These are phyloP conservation scores for Wickerhamomyces mucosus DNA, from an alignment of 805 yeast species.

Conservation along the genomic window DNA sequence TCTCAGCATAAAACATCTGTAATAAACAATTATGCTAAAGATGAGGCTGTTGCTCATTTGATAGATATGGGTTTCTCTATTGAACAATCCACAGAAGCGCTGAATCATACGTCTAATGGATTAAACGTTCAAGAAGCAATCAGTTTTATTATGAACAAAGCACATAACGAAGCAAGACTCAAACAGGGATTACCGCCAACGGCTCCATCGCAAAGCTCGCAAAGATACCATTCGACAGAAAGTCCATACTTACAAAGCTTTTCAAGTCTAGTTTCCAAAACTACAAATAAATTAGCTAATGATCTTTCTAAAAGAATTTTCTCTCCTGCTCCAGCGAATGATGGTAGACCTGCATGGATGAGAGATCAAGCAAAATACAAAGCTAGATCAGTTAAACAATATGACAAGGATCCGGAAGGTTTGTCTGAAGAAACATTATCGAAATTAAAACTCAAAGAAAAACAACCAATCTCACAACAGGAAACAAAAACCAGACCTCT, in stretches of 20 bases:
- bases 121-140: conserved; percentile 57
- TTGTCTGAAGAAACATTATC: conserved; percentile 23
- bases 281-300: conserved; percentile 12
- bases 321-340: conserved; percentile 15
- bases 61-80: conserved; percentile 73
- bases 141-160: conserved; percentile 51
- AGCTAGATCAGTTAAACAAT: conserved; percentile 20
- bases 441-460: conserved; percentile 7
- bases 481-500: too few relatives aligned
- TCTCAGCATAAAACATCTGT: conserved; percentile 3
- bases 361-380: conserved; percentile 41
- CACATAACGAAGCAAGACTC: conserved; percentile 33
- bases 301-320: conserved; percentile 24
- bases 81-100: conserved; percentile 50
- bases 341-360: conserved; percentile 69
- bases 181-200: conserved; percentile 15
- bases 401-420: conserved; percentile 37
- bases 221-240: conserved; percentile 12
- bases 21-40: conserved; percentile 21
- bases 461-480: conserved; percentile 6
- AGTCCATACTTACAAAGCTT: conserved; percentile 13
- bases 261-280: conserved; percentile 6
- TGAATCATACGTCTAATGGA: conserved; percentile 41
- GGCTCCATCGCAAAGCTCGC: background rate
- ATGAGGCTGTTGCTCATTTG: conserved; percentile 53